Conservation (phyloP, 257 asterid species). For the Eustoma russellianum region DNA sequence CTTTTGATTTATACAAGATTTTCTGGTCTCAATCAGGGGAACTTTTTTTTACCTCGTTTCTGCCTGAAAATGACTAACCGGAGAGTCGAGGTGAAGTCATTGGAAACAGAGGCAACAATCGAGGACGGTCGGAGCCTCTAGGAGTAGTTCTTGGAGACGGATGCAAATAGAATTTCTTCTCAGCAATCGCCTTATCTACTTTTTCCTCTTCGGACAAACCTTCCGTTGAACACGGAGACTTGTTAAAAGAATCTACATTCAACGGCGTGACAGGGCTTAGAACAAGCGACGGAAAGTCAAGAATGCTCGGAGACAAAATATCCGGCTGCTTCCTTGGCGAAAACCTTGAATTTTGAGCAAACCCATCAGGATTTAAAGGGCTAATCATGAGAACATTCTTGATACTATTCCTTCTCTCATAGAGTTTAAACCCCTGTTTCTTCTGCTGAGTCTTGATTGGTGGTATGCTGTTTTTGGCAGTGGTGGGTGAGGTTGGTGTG, state of each 20-base stretch:
- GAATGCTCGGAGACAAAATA: constrained; percentile 82
- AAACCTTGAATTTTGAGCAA: constrained; percentile 19
- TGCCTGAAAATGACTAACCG: constrained; percentile 19
- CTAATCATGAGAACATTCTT: constrained; percentile 78
- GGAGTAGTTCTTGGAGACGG: constrained; percentile 52
- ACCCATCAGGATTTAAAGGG: constrained; percentile 41
- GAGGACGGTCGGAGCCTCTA: constrained; percentile 36
- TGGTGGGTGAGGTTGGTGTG: constrained; percentile 15
- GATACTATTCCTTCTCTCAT: constrained; percentile 70
- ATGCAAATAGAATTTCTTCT: constrained; percentile 76
- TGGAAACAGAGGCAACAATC: constrained; percentile 64
- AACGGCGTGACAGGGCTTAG: constrained; percentile 82
- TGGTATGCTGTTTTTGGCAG: constrained; percentile 30
- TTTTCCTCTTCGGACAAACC: constrained; percentile 48
- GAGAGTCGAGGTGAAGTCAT: constrained; percentile 63
- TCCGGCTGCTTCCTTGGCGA: constrained; percentile 47
- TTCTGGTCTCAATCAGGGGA: no score
- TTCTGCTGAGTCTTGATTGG: constrained; percentile 60
- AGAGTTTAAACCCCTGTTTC: constrained; percentile 78
- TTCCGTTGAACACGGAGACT: constrained; percentile 22
- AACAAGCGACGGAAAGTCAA: constrained; percentile 72
- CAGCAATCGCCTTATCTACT: constrained; percentile 88
- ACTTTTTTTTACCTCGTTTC: no score
- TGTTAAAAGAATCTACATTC: constrained; percentile 31
- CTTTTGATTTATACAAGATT: no score